Base-by-base conservation (phyloP, 441 rosid genomes). In the Aquilaria agallochum region DNA sequence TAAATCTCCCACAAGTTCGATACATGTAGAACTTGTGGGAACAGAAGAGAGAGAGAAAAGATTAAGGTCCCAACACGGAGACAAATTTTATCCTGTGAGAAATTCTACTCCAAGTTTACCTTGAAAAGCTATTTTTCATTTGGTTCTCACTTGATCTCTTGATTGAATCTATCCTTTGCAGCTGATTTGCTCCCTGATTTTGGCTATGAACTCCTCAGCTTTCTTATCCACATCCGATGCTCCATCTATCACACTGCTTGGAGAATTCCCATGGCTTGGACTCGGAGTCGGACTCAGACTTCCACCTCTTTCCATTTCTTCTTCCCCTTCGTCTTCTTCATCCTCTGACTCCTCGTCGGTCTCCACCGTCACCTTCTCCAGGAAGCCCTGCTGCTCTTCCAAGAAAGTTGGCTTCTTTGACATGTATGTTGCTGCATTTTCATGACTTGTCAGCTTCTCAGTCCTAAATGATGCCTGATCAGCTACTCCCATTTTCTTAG, bases 171-270 rank as follows among this genome's bases (percentile, higher is more conserved):
- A 89, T 92, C 73, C 97, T 86, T 60, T 95, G 99, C 44, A 95
- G 89, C 83, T 81, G 64, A 95, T 95, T 64, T 95, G 99, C 83
- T 95, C 98, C 68, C 97, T 86, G 81, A 92, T 87, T 77, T 86
- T 95, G 34, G 97, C 92, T 64, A 95, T 95, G 83, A 95, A 95
- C 73, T 89, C 98, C 59, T 82, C 97, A 0, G 99, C 99, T 62
- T 89, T 84, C 90, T 86, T 87, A 61, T 90, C 95, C 20, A 93
- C 98, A 67, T 90, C 98, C 6, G 88, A 88, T 31, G 79, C 84
- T 65, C 63, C 91, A 14, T 80, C 83, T 52, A 72, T 64, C 8
- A 31, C 72, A 50, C 54, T 65, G 61, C 68, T 56, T 2, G 68
- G 68, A 69, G 59, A 53, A 5, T 50, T 66, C 58, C 70, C 78